A percentile compares a stretch with the other conserved stretches of the same genome.
phyloP scores from a whole-genome alignment of 306 rosid species.

The Boehmeria nivea region DNA sequence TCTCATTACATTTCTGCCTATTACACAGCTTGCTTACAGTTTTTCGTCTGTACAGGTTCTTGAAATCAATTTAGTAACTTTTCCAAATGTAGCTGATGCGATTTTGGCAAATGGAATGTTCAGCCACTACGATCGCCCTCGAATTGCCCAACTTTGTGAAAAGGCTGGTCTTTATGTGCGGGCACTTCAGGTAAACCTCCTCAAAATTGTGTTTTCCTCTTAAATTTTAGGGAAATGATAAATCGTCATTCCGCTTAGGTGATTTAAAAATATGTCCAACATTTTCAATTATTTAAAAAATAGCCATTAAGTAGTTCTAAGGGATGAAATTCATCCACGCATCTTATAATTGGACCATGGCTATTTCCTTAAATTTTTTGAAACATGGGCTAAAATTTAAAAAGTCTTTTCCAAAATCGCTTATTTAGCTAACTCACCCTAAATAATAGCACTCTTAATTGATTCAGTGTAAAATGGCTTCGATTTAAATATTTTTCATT shows the following conservation, averaged over 20 bases:
- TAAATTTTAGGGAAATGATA: too few species aligned
- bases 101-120: conserved; percentile 99
- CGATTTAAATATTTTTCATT: conserved; percentile 19
- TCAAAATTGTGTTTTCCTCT: too few species aligned
- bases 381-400: too few species aligned
- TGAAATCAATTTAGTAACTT: conserved; percentile 94
- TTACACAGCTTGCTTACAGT: conserved; percentile 21
- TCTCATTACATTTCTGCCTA: conserved; percentile 3
- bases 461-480: conserved; percentile 8
- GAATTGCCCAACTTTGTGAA: conserved; percentile 92
- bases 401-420: too few species aligned
- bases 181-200: conserved; percentile 79
- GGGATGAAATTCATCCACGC: too few species aligned
- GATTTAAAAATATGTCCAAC: too few species aligned
- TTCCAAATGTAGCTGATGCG: conserved; percentile 98
- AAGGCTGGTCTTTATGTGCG: conserved; percentile 95
- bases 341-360: too few species aligned
- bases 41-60: conserved; percentile 53
- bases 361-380: too few species aligned
- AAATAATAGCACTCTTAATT: not conserved
- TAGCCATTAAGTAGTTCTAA: too few species aligned
- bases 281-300: not conserved
- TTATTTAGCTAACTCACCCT: too few species aligned
- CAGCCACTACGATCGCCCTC: conserved; percentile 97
- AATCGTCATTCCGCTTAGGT: too few species aligned